A percentile compares a stretch with the other conserved stretches of the same genome.
phyloP scores from a whole-genome alignment of 1,139 yeast genomes.

The Taphrina betulina region DNA sequence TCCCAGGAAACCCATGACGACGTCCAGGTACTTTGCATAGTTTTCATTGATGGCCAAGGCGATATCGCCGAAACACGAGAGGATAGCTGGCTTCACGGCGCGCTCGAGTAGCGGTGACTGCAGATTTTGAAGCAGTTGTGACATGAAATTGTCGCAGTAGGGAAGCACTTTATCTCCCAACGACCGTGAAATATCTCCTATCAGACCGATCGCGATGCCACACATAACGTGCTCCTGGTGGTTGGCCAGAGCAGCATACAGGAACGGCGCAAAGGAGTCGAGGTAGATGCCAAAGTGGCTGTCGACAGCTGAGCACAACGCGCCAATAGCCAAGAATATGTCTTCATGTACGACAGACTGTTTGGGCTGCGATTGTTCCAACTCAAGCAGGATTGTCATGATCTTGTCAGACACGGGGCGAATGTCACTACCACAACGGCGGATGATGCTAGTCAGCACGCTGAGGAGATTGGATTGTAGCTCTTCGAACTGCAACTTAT shows the following conservation, averaged over 20 bases:
- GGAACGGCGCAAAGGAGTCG: conserved; percentile 76
- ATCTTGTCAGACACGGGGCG: conserved; percentile 71
- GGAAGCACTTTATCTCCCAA: conserved; percentile 70
- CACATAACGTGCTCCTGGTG: conserved; percentile 74
- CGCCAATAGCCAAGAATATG: conserved; percentile 84
- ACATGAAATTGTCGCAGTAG: conserved; percentile 79
- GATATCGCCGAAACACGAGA: conserved; percentile 95
- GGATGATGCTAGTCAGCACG: conserved; percentile 80
- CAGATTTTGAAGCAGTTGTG: conserved; percentile 69
- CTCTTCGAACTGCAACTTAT: conserved; percentile 76
- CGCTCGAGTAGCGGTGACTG: conserved; percentile 54
- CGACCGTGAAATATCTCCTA: conserved; percentile 95
- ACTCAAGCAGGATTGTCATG: conserved; percentile 76
- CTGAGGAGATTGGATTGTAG: conserved; percentile 82
- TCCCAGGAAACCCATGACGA: conserved; percentile 69
- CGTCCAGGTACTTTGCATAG: conserved; percentile 74
- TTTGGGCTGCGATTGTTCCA: conserved; percentile 58
- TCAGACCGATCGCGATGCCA: conserved; percentile 86
- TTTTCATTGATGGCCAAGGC: conserved; percentile 80
- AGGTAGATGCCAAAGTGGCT: conserved; percentile 70
- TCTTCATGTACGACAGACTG: conserved; percentile 91
- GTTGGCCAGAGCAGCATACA: conserved; percentile 73
- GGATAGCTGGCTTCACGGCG: conserved; percentile 79
- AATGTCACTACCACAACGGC: conserved; percentile 73
- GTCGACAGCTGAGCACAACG: conserved; percentile 74